Base-by-base conservation (phyloP, 331 rosid species). In the Quercus lobata region DNA sequence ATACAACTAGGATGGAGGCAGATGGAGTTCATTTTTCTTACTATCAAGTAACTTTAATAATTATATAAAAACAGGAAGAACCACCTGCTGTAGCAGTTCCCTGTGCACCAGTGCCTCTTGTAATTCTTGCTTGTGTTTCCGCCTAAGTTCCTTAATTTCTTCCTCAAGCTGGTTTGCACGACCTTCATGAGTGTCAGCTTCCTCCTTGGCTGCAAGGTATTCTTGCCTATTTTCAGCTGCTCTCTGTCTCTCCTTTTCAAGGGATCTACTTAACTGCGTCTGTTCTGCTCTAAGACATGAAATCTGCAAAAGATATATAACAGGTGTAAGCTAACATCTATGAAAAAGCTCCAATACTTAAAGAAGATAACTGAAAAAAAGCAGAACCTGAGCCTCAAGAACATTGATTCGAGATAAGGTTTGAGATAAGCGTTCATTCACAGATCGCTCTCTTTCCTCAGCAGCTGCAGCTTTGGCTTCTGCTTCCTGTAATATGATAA, bases 211-310 rank as follows among this genome's bases (percentile, higher is more conserved):
- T 53, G 93, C 97, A 81, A 92, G 98, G 89, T 89, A 93, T 78
- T 96, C 99, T 88, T 93, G 98, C 85, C 99, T 89, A 87, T 91
- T 96, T 87, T 96, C 99, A 88, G 99, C 94, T 41, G 99, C 99
- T 82, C 98, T 87, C 73, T 96, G 97, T 83, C 99, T 88, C 87
- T 96, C 99, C 91, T 96, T 96, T 80, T 96, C 99, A 69, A 93
- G 94, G 75, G 99, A 89, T 88, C 86, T 93, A 63, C 94, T 96
- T 87, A 96, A 76, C 70, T 96, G 99, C 32, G 91, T 87, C 78
- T 96, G 98, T 82, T 96, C 99, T 19, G 98, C 93, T 91, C 99
- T 92, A 30, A 96, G 96, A 79, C 97, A 91, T 34, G 99, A 96
- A 81, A 96, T 94, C 99, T 96, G 92, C 49, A 41, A 10, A 88